Base-by-base conservation (phyloP, 2,329 filamentous ascomycete species). In the Trichoderma asperellum region DNA sequence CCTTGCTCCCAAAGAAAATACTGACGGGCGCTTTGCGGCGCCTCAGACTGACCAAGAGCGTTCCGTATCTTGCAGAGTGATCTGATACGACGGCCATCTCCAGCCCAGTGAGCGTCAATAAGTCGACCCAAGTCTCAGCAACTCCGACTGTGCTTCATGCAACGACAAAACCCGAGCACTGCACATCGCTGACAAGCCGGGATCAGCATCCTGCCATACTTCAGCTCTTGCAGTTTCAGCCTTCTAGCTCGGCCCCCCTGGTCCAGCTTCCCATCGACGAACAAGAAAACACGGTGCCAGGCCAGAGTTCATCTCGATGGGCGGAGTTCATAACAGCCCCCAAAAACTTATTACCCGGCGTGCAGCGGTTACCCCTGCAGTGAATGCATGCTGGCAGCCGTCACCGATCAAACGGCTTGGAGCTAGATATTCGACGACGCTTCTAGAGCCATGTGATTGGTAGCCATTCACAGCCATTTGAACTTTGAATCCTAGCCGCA, bases 371-470 rank as follows among this genome's bases (percentile, higher is more conserved):
- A 63, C 68, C 59, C 60, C 61, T 66, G 68, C 62, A 66, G 68
- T 59, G 56, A 58, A 61, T 70, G 62, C 62, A 70, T 70, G 62
- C 68, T 70, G 62, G 56, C 61, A 70, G 62, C 68, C 68, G 68
- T 59, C 68, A 60, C 53, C 57, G 37, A 66, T 52, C 62, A 70
- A 66, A 66, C 62, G 62, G 57, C 56, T 53, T 67, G 40, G 56
- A 60, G 52, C 63, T 52, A 58, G 43, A 21, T 57, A 68, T 61
- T 63, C 49, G 56, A 58, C 47, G 12, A 27, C 47, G 52, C 37
- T 61, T 60, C 56, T 43, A 66, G 62, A 21, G 49, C 43, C 56
- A 62, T 55, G 53, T 63, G 59, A 69, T 69, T 63, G 67, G 60
- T 64, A 58, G 65, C 49, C 67, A 63, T 69, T 49, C 55, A 52